Evolutionary conservation across 1,284 basidiomycete species (phyloP).

Genomic region (Trichosporon sp.): DNA sequence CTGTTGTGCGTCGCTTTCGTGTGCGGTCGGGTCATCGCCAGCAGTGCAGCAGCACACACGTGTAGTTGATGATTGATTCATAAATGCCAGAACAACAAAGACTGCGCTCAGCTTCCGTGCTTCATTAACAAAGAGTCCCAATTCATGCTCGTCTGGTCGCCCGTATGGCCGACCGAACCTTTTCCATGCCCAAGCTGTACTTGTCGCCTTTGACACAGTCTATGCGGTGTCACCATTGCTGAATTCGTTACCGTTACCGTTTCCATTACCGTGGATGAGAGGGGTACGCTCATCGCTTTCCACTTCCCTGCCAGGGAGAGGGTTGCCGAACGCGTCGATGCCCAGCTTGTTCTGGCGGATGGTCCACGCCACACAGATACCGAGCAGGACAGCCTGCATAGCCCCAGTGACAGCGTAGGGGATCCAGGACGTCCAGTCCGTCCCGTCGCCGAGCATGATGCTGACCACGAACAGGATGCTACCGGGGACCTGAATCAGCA

Average conservation of each 20-base stretch:
- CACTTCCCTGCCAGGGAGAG: conserved; percentile 52
- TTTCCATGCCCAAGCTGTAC: too few species aligned
- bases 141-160: not conserved
- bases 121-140: not conserved
- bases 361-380: conserved; percentile 80
- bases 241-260: not conserved
- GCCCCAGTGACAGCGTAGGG: conserved; percentile 81
- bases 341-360: conserved; percentile 70
- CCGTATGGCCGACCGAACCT: too few species aligned
- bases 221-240: too few species aligned
- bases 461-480: conserved; percentile 84
- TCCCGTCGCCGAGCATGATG: conserved; percentile 74
- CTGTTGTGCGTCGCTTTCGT: too few species aligned
- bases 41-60: too few species aligned
- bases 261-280: conserved; percentile 16
- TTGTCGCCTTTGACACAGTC: too few species aligned
- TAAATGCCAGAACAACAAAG: not conserved
- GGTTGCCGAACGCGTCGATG: conserved; percentile 91
- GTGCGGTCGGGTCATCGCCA: too few species aligned
- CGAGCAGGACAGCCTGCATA: conserved; percentile 79
- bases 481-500: conserved; percentile 90
- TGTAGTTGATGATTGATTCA: not conserved
- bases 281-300: conserved; percentile 19
- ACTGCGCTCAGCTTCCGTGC: not conserved
- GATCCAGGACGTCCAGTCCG: conserved; percentile 86